phyloP scores from a whole-genome alignment of 441 rosid genomes.

The Aleurites moluccanus region DNA sequence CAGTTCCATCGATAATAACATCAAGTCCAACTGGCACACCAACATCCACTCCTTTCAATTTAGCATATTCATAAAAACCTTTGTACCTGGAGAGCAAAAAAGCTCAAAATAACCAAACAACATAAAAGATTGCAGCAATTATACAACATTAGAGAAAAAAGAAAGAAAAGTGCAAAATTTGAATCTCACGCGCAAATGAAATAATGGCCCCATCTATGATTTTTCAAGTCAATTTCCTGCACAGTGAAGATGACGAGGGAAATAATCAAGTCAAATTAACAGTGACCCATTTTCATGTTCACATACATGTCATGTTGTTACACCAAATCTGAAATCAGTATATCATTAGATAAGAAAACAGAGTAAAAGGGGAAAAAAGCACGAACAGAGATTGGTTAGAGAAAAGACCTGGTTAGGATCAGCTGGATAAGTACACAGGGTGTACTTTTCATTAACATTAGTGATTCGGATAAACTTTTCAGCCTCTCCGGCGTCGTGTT shows the following conservation, averaged over 20 bases:
- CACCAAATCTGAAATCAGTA: background rate
- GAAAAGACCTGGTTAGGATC: constrained; percentile 74
- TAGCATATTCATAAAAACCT: constrained; percentile 74
- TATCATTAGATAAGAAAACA: background rate
- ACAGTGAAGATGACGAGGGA: background rate
- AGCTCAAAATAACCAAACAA: background rate
- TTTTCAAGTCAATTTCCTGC: constrained; percentile 86
- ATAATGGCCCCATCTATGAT: constrained; percentile 96
- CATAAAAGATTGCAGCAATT: background rate
- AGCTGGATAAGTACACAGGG: constrained; percentile 70
- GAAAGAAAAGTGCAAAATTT: background rate
- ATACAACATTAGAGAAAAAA: background rate
- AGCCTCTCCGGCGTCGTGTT: constrained; percentile 42
- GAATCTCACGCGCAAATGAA: constrained; percentile 82
- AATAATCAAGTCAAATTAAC: background rate
- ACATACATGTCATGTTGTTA: background rate
- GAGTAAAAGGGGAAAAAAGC: background rate
- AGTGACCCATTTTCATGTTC: background rate
- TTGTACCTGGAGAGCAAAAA: constrained; percentile 57
- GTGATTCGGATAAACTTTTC: constrained; percentile 61
- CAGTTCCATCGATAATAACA: constrained; percentile 84
- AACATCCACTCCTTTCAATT: constrained; percentile 67
- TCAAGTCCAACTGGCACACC: constrained; percentile 81
- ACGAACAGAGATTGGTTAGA: background rate
- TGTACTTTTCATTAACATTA: constrained; percentile 72